Percentiles rank a stretch among this genome's conserved stretches.
These are phyloP conservation scores for Viridothelium virens DNA, from an alignment of 495 filamentous ascomycete species.

Conservation along the genomic window DNA sequence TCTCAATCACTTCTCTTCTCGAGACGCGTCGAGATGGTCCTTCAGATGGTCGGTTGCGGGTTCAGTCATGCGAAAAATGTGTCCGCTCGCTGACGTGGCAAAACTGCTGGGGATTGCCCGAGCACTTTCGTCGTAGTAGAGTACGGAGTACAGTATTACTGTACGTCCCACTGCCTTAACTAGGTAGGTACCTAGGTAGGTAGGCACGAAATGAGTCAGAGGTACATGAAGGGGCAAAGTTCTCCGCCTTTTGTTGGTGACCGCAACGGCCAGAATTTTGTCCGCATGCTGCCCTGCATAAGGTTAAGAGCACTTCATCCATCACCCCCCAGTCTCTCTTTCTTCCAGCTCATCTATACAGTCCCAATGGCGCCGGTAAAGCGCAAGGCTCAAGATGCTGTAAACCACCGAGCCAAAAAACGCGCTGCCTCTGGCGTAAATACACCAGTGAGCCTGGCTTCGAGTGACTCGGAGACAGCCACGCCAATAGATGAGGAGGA, in stretches of 20 bases:
- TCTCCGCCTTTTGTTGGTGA: neutral
- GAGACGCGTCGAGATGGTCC: no score
- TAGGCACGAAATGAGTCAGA: no score
- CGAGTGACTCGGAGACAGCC: conserved; percentile 19
- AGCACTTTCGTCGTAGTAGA: no score
- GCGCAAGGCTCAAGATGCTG: conserved; percentile 23
- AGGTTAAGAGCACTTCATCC: neutral
- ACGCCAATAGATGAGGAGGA: conserved; percentile 16
- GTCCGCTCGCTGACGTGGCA: no score
- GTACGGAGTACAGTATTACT: no score
- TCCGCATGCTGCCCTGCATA: neutral
- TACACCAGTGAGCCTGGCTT: conserved; percentile 23
- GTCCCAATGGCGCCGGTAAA: conserved; percentile 16
- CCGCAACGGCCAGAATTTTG: neutral
- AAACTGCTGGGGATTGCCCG: no score
- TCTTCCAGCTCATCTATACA: neutral
- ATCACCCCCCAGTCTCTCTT: neutral
- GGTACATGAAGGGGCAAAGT: neutral
- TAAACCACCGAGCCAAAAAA: conserved; percentile 21
- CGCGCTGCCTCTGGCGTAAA: conserved; percentile 27
- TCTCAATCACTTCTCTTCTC: no score
- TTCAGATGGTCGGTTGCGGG: no score
- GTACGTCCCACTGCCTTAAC: no score
- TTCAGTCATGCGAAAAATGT: no score
- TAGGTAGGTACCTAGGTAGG: no score